These are phyloP conservation scores for Boletus eberwhitei DNA, from an alignment of 768 basidiomycete genomes.

Conservation along the genomic window DNA sequence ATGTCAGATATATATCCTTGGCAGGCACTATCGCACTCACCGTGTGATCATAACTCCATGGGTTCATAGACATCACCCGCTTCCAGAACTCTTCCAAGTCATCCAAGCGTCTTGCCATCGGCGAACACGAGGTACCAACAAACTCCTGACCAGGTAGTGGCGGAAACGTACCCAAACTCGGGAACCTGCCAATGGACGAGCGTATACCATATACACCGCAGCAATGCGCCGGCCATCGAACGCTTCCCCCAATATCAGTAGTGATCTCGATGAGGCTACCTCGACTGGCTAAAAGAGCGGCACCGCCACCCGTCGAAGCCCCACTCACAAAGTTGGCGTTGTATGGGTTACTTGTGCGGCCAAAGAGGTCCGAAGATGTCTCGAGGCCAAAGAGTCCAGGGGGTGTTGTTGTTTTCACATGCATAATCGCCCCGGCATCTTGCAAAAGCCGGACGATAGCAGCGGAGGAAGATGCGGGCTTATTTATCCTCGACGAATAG, in stretches of 20 bases:
- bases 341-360: constrained; percentile 47
- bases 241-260: constrained; percentile 50
- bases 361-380: constrained; percentile 43
- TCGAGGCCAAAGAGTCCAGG: constrained; percentile 41
- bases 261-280: constrained; percentile 45
- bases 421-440: constrained; percentile 41
- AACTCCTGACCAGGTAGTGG: constrained; percentile 39
- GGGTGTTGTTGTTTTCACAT: constrained; percentile 43
- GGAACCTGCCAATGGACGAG: constrained; percentile 38
- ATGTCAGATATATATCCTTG: neutral
- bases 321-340: constrained; percentile 40
- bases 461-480: constrained; percentile 34
- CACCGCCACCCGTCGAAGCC: constrained; percentile 52
- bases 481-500: constrained; percentile 36
- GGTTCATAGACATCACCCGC: constrained; percentile 38
- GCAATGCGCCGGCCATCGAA: constrained; percentile 46
- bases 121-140: constrained; percentile 35
- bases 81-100: constrained; percentile 44
- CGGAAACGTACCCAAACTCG: constrained; percentile 28
- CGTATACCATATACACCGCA: constrained; percentile 46
- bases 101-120: constrained; percentile 41
- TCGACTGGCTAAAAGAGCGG: constrained; percentile 43
- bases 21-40: constrained; percentile 21
- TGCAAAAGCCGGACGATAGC: constrained; percentile 38
- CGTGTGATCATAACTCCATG: constrained; percentile 44